A percentile compares a stretch with the other conserved stretches of the same genome.
These are phyloP conservation scores for Mallotus japonicus DNA, from an alignment of 441 rosid genomes.

Conservation along the genomic window DNA sequence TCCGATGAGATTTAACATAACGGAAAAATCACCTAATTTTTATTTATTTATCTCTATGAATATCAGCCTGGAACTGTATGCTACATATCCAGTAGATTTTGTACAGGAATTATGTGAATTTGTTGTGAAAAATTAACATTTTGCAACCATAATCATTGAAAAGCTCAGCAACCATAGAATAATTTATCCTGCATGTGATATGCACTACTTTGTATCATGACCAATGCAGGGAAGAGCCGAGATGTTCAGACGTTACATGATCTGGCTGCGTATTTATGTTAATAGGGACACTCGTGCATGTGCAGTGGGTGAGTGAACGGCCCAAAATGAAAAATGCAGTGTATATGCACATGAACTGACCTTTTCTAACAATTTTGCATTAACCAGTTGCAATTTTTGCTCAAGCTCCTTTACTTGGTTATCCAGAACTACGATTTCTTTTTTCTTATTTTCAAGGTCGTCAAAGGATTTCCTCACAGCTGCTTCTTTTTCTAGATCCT, in stretches of 20 bases:
- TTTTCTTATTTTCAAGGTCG: slow-evolving; percentile 68
- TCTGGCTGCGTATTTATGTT: background rate
- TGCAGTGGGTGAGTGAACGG: background rate
- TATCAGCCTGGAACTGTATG: too few relatives aligned
- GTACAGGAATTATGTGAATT: too few relatives aligned
- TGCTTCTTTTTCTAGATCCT: slow-evolving; percentile 53
- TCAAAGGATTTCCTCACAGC: slow-evolving; percentile 57
- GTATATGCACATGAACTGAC: slow-evolving; percentile 32
- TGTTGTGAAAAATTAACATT: too few relatives aligned
- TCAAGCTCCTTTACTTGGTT: slow-evolving; percentile 61
- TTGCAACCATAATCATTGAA: too few relatives aligned
- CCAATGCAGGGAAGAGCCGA: background rate
- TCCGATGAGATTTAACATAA: background rate
- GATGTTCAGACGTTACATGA: too few relatives aligned
- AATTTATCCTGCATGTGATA: background rate
- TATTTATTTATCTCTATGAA: too few relatives aligned
- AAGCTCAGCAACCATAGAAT: too few relatives aligned
- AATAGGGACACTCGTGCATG: background rate
- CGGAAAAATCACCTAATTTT: too few relatives aligned
- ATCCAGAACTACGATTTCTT: slow-evolving; percentile 49
- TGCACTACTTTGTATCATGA: background rate
- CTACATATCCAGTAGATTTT: too few relatives aligned
- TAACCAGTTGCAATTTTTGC: slow-evolving; percentile 61
- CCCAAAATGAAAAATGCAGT: background rate
- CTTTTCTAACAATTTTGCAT: slow-evolving; percentile 54